Evolutionary conservation across 2,329 filamentous ascomycete species (phyloP), one percentile per base, ranked within the genome.

Genomic region (Phoma herbarum): DNA sequence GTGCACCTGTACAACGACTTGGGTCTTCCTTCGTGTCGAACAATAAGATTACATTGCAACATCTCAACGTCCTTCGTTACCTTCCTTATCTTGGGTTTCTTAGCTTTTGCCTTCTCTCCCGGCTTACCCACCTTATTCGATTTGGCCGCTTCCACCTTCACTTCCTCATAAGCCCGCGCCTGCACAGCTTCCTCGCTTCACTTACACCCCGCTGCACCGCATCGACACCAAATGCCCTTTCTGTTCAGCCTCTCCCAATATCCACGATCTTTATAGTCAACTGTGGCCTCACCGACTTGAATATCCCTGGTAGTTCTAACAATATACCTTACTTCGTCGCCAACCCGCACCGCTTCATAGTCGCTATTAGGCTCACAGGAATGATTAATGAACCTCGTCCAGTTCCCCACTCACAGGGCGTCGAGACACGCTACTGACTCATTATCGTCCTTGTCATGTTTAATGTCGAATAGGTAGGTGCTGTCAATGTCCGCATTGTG

Each of bases 331-430:
- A 28, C 26, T 28, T 28, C 26, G 26, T 28, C 26, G 9, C 26
- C 26, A 9, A 28, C 26, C 26, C 26, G 26, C 26, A 28, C 26
- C 4, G 26, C 26, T 28, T 28, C 26, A 28, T 28, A 28, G 26
- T 28, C 26, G 26, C 26, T 28, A 9, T 28, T 28, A 28, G 26
- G 9, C 26, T 28, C 7, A n/a, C 47, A 51, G 2, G 47, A 57
- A 12, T 51, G 47, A 5, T 57, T 57, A 11, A 51, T 33, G 6
- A 31, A 51, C 16, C 41, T 39, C 1, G 47, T 51, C 41, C 47
- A 51, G 3, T 33, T 41, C 1, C 42, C 42, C 7, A 51, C 9
- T 3, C 42, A 16, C 25, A 51, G n/a, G 2, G 42, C 39, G 9
- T 51, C 46, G 2, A 57, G 14, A 11, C 26, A 28, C 26, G 9